These are phyloP conservation scores for Epichloe sp. DNA, from an alignment of 2,329 filamentous ascomycete genomes.

Conservation along the genomic window DNA sequence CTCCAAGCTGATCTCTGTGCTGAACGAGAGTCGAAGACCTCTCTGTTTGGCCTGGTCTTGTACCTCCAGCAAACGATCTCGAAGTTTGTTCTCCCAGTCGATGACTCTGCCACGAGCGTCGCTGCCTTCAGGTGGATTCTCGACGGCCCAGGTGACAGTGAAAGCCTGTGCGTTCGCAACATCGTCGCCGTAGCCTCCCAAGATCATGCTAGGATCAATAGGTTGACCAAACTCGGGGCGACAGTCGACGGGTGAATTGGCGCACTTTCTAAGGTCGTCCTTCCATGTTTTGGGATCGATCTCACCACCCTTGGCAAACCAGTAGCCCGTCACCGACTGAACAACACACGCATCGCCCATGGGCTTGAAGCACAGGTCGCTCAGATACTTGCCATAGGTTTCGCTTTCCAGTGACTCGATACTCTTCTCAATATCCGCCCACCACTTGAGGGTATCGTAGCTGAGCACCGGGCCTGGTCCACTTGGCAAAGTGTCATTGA, in stretches of 20 bases:
- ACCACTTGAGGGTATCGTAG: constrained; percentile 85
- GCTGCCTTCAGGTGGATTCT: constrained; percentile 67
- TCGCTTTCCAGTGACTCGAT: constrained; percentile 60
- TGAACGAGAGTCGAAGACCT: constrained; percentile 83
- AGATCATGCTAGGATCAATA: constrained; percentile 68
- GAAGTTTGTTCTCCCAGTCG: constrained; percentile 79
- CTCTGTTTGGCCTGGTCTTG: constrained; percentile 66
- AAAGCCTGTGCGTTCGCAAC: constrained; percentile 66
- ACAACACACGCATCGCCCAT: constrained; percentile 81
- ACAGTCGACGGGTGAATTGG: constrained; percentile 69
- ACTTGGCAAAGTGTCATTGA: constrained; percentile 63
- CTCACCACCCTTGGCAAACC: constrained; percentile 42
- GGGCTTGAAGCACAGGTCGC: constrained; percentile 90
- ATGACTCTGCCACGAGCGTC: constrained; percentile 59
- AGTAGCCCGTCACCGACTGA: constrained; percentile 86
- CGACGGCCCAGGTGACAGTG: constrained; percentile 89
- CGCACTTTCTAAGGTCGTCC: constrained; percentile 57
- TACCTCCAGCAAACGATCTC: constrained; percentile 58
- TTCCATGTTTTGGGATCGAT: constrained; percentile 47
- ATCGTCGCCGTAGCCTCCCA: constrained; percentile 65
- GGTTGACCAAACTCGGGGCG: constrained; percentile 83
- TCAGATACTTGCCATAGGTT: constrained; percentile 53
- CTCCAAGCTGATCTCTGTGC: constrained; percentile 86
- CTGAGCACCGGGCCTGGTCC: constrained; percentile 66
- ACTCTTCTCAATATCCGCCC: constrained; percentile 77